Evolutionary conservation across 2,329 filamentous ascomycete genomes (phyloP).

Genomic region (Scedosporium boydii): DNA sequence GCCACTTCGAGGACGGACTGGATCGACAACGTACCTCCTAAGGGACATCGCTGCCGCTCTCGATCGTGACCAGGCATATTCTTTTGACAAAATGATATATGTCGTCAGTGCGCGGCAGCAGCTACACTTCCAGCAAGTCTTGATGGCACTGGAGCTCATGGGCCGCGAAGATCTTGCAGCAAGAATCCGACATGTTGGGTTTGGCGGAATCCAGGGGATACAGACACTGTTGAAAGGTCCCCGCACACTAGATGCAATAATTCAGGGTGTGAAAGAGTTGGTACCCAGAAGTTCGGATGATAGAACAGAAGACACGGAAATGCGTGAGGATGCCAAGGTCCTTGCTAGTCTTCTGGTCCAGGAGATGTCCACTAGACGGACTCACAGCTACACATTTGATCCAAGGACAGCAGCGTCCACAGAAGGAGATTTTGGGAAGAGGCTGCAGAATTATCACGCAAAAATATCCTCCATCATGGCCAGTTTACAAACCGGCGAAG

Average conservation of each 20-base stretch:
- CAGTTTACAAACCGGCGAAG: background rate
- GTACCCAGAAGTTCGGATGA: background rate
- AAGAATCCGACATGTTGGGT: conserved; percentile 29
- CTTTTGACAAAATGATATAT: conserved; percentile 29
- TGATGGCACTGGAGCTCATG: conserved; percentile 25
- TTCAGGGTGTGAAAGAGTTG: background rate
- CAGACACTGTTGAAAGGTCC: conserved; percentile 10
- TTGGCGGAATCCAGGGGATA: conserved; percentile 41
- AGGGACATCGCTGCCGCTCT: conserved; percentile 59
- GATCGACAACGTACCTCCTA: conserved; percentile 59
- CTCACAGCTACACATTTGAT: conserved; percentile 14
- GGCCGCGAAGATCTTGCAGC: conserved; percentile 20
- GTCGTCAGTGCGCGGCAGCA: conserved; percentile 27
- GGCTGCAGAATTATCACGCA: background rate
- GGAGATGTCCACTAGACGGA: conserved; percentile 17
- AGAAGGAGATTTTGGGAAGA: background rate
- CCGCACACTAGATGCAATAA: conserved; percentile 4
- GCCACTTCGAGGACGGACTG: conserved; percentile 52
- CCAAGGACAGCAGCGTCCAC: conserved; percentile 22
- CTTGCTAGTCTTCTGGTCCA: conserved; percentile 14
- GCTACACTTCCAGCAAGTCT: conserved; percentile 22
- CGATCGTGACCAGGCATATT: conserved; percentile 37
- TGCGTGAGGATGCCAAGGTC: conserved; percentile 8
- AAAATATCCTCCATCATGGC: background rate
- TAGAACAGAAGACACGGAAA: conserved; percentile 7